A percentile compares a stretch with the other conserved stretches of the same genome.
Evolutionary conservation across 2,329 filamentous ascomycete species (phyloP).

Genomic region (Colletotrichum godetiae): DNA sequence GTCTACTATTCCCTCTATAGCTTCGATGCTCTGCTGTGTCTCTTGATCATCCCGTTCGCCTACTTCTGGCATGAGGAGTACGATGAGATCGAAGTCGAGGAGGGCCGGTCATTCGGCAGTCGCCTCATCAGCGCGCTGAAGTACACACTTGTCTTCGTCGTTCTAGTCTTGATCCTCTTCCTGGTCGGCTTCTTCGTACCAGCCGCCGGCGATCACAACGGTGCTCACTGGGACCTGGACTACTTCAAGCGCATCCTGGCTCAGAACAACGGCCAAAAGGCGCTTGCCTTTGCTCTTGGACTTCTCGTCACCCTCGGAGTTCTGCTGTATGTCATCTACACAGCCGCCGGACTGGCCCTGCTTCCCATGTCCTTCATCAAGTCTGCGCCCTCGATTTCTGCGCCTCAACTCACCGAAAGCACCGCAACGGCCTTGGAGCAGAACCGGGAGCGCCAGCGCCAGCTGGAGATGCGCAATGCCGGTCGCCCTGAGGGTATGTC

Average conservation of each 20-base stretch:
- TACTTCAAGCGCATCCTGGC: slow-evolving; percentile 89
- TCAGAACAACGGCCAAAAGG: slow-evolving; percentile 92
- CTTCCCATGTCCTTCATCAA: slow-evolving; percentile 93
- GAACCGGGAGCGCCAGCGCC: slow-evolving; percentile 91
- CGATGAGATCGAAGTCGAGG: slow-evolving; percentile 88
- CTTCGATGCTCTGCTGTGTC: slow-evolving; percentile 87
- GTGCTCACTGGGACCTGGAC: slow-evolving; percentile 82
- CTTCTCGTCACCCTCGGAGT: slow-evolving; percentile 90
- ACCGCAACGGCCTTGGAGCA: slow-evolving; percentile 84
- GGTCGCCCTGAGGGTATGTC: slow-evolving; percentile 81
- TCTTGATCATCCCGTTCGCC: slow-evolving; percentile 91
- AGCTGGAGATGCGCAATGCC: slow-evolving; percentile 86
- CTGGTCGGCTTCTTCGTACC: slow-evolving; percentile 95
- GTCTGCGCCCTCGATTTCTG: slow-evolving; percentile 86
- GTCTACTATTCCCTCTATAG: slow-evolving; percentile 96
- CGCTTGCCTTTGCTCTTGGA: slow-evolving; percentile 88
- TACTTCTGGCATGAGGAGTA: slow-evolving; percentile 99
- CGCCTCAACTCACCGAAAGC: slow-evolving; percentile 79
- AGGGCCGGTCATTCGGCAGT: slow-evolving; percentile 75
- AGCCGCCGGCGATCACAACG: slow-evolving; percentile 73
- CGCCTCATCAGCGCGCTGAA: slow-evolving; percentile 88
- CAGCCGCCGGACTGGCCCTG: slow-evolving; percentile 86
- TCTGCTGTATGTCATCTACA: slow-evolving; percentile 88
- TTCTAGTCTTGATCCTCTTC: slow-evolving; percentile 85
- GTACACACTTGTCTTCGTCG: slow-evolving; percentile 88